Base-by-base conservation (phyloP, 257 asterid genomes). In the Gynochthodes officinalis region DNA sequence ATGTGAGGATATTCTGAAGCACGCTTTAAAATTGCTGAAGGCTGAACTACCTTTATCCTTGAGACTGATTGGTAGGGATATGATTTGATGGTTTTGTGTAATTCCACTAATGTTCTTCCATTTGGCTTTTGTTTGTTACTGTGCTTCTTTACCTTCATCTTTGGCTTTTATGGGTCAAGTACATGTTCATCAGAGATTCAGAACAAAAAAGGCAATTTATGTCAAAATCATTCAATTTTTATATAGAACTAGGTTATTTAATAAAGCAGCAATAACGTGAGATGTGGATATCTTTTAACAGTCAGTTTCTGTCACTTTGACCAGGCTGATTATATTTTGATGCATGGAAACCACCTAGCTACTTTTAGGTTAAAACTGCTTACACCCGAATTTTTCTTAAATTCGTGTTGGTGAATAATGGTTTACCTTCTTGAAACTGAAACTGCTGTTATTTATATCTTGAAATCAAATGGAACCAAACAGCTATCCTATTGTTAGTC, bases 31-130 rank as follows among this genome's bases (percentile, higher is more conserved):
- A 85, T 90, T 94, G 79, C 97, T 94, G 40, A 91, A 85, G 83
- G 96, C 96, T 30, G 98, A 94, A 85, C 85, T 91, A 49, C 98
- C 99, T 1, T 87, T 76, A 77, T 90, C 99, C 70, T 86, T 94
- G 82, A 85, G 99, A 76, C 90, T 94, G 72, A 88, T 94, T 81
- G 99, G 99, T 94, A 84, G 6, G 91, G 73, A 55, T 30, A 30
- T 49, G 40, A 40, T 58, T 57, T 40, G 53, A 64, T 13, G 66
- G 33, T 64, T 69, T 62, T n/a, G 39, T 32, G 59, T 37, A 58
- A 33, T 75, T 19, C 61, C 0, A n/a, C 30, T 30, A 18, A 39
- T 55, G 19, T 67, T 67, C 48, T 40, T 32, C 35, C 21, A 28
- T 35, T 54, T 62, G 48, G 27, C 18, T 67, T 12, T 18, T 32